Evolutionary conservation across 352 stramenopile genomes (phyloP).

Genomic region (Phytophthora vignae): DNA sequence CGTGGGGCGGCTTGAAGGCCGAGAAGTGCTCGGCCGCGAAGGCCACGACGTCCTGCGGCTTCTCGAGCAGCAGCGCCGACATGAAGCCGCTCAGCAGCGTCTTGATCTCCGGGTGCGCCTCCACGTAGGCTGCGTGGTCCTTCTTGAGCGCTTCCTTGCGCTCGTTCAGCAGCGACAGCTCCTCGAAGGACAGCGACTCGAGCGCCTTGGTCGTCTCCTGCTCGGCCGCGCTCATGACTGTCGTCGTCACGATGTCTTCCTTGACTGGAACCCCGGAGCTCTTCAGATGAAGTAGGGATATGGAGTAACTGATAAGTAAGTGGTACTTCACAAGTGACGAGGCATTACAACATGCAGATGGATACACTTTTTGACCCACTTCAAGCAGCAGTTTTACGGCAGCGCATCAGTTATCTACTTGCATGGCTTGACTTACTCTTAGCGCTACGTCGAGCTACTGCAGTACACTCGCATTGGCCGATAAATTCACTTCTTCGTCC

Average conservation of each 20-base stretch:
- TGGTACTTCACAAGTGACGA: background rate
- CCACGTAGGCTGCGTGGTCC: slow-evolving; percentile 85
- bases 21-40: slow-evolving; percentile 88
- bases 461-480: slow-evolving; percentile 70
- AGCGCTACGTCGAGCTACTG: slow-evolving; percentile 47
- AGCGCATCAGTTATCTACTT: background rate
- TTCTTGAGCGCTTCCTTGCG: slow-evolving; percentile 89
- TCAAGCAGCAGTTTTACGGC: background rate
- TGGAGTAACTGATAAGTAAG: background rate
- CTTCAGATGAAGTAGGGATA: background rate
- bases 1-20: slow-evolving; percentile 65
- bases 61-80: slow-evolving; percentile 85
- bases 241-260: background rate
- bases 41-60: slow-evolving; percentile 81
- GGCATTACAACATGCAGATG: background rate
- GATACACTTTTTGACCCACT: background rate
- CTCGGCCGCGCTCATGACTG: slow-evolving; percentile 36
- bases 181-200: slow-evolving; percentile 83
- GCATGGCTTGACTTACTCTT: background rate
- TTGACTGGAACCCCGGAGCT: background rate
- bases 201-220: slow-evolving; percentile 58
- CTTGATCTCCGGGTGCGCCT: slow-evolving; percentile 90
- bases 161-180: slow-evolving; percentile 87
- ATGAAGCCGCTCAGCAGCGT: slow-evolving; percentile 91
- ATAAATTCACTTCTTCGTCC: slow-evolving; percentile 82